Evolutionary conservation across 192 early-diverging fungal genomes (phyloP).

Genomic region (Obelidium mucronatum): DNA sequence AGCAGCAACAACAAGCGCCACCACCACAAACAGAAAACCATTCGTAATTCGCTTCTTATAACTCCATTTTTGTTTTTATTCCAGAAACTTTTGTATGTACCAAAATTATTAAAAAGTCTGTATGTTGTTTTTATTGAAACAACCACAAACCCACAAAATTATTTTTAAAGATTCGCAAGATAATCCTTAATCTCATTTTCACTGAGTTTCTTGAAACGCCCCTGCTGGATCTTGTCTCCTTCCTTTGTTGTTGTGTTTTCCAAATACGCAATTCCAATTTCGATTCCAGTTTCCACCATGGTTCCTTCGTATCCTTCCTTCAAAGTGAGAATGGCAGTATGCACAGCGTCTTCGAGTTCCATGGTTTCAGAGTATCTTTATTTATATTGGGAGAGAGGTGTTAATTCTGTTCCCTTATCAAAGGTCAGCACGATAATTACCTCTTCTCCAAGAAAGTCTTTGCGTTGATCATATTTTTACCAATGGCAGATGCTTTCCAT

Average conservation of each 20-base stretch:
- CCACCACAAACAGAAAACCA: no score
- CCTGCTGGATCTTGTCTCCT: conserved; percentile 65
- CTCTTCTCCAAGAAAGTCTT: conserved; percentile 99
- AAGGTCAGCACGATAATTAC: conserved; percentile 54
- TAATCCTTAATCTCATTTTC: conserved; percentile 95
- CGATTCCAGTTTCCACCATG: conserved; percentile 95
- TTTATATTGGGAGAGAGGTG: background rate
- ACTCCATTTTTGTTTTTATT: background rate
- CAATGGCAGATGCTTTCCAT: conserved; percentile 99
- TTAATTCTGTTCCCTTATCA: background rate
- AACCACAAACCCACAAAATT: no score
- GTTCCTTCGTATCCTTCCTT: conserved; percentile 99
- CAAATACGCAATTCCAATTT: conserved; percentile 83
- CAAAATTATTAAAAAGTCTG: no score
- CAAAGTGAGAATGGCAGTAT: conserved; percentile 98
- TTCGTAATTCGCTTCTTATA: background rate
- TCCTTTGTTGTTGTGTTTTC: conserved; percentile 61
- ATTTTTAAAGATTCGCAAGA: conserved; percentile 84
- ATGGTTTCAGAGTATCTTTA: conserved; percentile 83
- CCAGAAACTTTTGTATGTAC: no score
- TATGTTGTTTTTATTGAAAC: no score
- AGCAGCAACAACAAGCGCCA: background rate
- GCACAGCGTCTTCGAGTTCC: conserved; percentile 98
- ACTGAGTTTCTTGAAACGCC: conserved; percentile 82
- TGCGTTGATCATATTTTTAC: conserved; percentile 99